Base-by-base conservation (phyloP, 495 filamentous ascomycete species). In the Aspergillus kassunensis region DNA sequence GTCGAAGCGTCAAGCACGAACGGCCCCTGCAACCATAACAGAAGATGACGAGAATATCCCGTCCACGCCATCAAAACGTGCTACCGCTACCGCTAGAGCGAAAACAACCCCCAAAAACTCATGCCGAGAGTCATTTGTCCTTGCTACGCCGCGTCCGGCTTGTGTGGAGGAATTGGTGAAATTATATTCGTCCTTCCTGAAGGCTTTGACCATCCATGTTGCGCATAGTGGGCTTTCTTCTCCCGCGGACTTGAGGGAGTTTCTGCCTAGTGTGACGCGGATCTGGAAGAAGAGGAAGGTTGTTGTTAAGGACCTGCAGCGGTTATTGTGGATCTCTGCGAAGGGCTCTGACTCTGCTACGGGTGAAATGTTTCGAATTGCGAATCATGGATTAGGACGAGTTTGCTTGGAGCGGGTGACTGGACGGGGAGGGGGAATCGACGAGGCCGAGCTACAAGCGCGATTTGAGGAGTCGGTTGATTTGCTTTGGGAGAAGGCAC, bases 281-380 rank as follows among this genome's bases (percentile, higher is more conserved):
- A 61, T 77, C 15, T 77, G 74, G 74, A 74, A 70, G 57, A 76
- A 75, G 53, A 65, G 74, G 43, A 75, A 75, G 57, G 74, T 77
- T 23, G 60, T 67, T 29, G 52, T 60, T 3, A 70, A 70, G 49
- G 74, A 77, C 51, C 12, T 77, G 45, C 74, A 76, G 49, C 67
- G 70, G 27, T 33, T 77, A 7, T 29, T 77, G 6, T 72, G 72
- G 65, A 57, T 75, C 2, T 69, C 64, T 67, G 66, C 69, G 11
- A 65, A 67, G 39, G 59, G 61, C 18, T 27, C 18, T 10, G 52
- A 59, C 13, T 53, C 59, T 12, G 54, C 42, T 20, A 49, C 58
- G 18, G 33, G 64, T 12, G 30, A 11, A 7, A 11, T 40, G 29
- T 73, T 64, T 48, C 70, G 68, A 15, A 49, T 75, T 31, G 71